These are phyloP conservation scores for Phanerodontia chrysosporium DNA, from an alignment of 768 basidiomycete species.

Conservation along the genomic window DNA sequence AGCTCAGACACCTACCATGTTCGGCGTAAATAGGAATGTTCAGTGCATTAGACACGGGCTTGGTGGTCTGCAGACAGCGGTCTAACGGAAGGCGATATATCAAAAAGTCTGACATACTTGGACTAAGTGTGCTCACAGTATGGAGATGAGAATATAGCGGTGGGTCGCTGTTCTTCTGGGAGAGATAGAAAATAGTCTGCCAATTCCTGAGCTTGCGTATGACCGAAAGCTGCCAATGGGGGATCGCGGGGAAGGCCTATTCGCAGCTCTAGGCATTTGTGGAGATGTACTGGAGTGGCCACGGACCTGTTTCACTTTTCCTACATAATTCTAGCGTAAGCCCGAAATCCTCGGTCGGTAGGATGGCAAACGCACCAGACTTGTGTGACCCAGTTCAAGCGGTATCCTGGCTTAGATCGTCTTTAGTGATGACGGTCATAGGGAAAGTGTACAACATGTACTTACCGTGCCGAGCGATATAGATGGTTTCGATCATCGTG, in stretches of 20 bases:
- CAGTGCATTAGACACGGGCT: conserved; percentile 58
- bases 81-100: conserved; percentile 41
- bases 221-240: conserved; percentile 64
- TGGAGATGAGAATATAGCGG: conserved; percentile 79
- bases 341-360: not conserved
- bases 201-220: conserved; percentile 74
- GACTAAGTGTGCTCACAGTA: conserved; percentile 51
- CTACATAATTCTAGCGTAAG: conserved; percentile 28
- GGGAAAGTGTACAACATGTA: not conserved
- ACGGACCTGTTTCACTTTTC: conserved; percentile 34
- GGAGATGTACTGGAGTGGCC: no score
- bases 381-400: conserved; percentile 66
- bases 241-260: conserved; percentile 73
- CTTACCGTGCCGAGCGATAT: conserved; percentile 65
- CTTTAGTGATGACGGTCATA: conserved; percentile 6
- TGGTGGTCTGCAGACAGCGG: conserved; percentile 81
- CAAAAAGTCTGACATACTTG: not conserved
- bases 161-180: conserved; percentile 64
- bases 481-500: conserved; percentile 57
- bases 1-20: conserved; percentile 48
- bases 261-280: conserved; percentile 16
- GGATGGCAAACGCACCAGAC: conserved; percentile 46
- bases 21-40: conserved; percentile 72
- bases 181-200: conserved; percentile 60
- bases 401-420: conserved; percentile 48